Evolutionary conservation across 495 filamentous ascomycete genomes (phyloP), one percentile per base, ranked within the genome.

Genomic region (Jackrogersella minutella): DNA sequence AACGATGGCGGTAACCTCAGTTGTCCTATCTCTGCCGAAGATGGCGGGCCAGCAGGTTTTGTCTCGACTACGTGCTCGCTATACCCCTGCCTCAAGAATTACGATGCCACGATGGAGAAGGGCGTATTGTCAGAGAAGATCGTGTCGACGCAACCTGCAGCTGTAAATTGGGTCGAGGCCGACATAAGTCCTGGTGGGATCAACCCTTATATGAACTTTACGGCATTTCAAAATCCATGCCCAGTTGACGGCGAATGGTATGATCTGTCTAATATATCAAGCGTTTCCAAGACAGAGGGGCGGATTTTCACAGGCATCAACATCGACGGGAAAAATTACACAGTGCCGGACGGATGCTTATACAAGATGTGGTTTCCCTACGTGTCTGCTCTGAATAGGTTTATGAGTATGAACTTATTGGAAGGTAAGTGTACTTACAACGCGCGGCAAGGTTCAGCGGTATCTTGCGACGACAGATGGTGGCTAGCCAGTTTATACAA

Each of bases 261-360:
- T 19, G 43, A 57, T 33, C 36, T 57, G 1, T 51, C 61, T 1
- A 36, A 64, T n/a, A 22, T 64, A 5, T 57, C 61, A 14, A 19
- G 8, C 16, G 51, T 51, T 37, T 52, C 61, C 26, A 47, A 55
- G 14, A 53, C 26, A 7, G 22, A 58, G 11, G 52, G 36, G 3
- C 44, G 44, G 33, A 1, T n/a, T 6, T 64, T 64, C 19, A 51
- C 53, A 7, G 13, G 7, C 3, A 57, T 64, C 26, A 51, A 34
- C 17, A 37, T 64, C 26, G 61, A 64, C 43, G 61, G 61, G 40
- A 58, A 46, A 33, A 64, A 57, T 10, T 58, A 64, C 36, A 64
- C 52, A 1, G 44, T 31, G 8, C 61, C 61, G 3, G n/a, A 52
- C 9, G 61, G 58, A 13, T 64, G 61, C 21, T 10, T 43, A 3